These are phyloP conservation scores for Globisporangium heterothallicum DNA, from an alignment of 352 stramenopile genomes.

Conservation along the genomic window DNA sequence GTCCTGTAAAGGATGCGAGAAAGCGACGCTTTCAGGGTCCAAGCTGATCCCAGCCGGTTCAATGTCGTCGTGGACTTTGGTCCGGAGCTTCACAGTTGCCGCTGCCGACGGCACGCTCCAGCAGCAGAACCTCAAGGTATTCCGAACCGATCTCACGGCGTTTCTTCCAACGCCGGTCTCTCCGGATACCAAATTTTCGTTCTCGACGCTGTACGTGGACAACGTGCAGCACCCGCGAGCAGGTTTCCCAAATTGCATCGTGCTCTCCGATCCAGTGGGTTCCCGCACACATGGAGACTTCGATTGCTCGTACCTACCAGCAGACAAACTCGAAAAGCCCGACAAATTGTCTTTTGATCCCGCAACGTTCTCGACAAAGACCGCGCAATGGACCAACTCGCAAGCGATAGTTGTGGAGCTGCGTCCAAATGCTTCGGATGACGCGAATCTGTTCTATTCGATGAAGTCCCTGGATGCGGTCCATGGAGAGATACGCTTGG, in stretches of 20 bases:
- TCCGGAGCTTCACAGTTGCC: constrained; percentile 23
- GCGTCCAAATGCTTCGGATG: constrained; percentile 19
- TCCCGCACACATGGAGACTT: constrained; percentile 17
- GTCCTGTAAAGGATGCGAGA: constrained; percentile 61
- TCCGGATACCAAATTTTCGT: constrained; percentile 24
- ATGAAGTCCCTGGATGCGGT: constrained; percentile 21
- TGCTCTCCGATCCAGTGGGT: constrained; percentile 3
- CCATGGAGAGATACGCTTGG: constrained; percentile 22
- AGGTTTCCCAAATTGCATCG: constrained; percentile 50
- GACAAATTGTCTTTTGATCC: constrained; percentile 25
- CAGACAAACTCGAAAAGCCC: constrained; percentile 9
- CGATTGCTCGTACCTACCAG: constrained; percentile 28
- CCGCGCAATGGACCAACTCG: constrained; percentile 33
- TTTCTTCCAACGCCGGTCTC: constrained; percentile 31
- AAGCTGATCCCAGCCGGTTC: constrained; percentile 23
- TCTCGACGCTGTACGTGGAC: constrained; percentile 52
- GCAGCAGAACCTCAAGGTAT: constrained; percentile 29
- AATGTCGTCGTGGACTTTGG: constrained; percentile 36
- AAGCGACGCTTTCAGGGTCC: constrained; percentile 45
- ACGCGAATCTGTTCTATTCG: constrained; percentile 40
- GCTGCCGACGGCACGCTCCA: constrained; percentile 3
- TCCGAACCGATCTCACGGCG: constrained; percentile 39
- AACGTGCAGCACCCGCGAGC: constrained; percentile 38
- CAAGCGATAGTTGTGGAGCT: constrained; percentile 27
- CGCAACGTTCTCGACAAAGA: constrained; percentile 33